These are phyloP conservation scores for Tricholoma terreum DNA, from an alignment of 768 basidiomycete genomes.

Conservation along the genomic window DNA sequence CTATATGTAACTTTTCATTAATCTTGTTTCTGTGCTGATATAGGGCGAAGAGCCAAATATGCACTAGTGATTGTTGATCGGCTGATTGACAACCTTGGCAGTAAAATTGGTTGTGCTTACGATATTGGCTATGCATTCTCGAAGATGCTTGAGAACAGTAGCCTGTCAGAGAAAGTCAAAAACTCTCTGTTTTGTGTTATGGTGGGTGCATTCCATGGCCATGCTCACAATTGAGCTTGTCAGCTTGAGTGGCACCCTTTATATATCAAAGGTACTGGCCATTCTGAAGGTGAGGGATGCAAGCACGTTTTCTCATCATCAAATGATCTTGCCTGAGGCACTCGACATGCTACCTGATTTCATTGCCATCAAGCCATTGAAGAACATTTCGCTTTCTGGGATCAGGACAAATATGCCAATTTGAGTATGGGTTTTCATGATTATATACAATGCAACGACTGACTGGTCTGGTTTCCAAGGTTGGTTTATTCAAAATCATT, in stretches of 20 bases:
- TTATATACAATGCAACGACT: no score
- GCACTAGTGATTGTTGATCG: no score
- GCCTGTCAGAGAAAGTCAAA: no score
- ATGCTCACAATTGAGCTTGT: conserved; percentile 18
- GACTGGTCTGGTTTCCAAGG: no score
- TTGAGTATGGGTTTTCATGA: conserved; percentile 11
- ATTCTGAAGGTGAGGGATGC: conserved; percentile 16
- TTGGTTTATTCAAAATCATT: not conserved
- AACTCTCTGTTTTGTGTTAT: no score
- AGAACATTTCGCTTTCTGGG: conserved; percentile 7
- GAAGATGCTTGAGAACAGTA: no score
- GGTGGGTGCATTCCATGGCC: conserved; percentile 17
- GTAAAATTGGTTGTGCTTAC: no score
- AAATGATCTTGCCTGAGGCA: conserved; percentile 17
- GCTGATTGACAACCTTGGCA: no score
- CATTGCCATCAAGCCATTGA: conserved; percentile 20
- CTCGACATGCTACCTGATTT: conserved; percentile 13
- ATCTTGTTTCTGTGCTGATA: no score
- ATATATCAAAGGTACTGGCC: conserved; percentile 16
- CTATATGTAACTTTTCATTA: no score
- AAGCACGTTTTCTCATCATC: conserved; percentile 17
- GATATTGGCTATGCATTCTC: no score
- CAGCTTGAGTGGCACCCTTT: conserved; percentile 16
- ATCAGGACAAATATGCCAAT: conserved; percentile 12
- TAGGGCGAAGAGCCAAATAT: no score